Evolutionary conservation across 2,329 filamentous ascomycete species (phyloP), one percentile per base, ranked within the genome.

Genomic region (Colletotrichum sp.): DNA sequence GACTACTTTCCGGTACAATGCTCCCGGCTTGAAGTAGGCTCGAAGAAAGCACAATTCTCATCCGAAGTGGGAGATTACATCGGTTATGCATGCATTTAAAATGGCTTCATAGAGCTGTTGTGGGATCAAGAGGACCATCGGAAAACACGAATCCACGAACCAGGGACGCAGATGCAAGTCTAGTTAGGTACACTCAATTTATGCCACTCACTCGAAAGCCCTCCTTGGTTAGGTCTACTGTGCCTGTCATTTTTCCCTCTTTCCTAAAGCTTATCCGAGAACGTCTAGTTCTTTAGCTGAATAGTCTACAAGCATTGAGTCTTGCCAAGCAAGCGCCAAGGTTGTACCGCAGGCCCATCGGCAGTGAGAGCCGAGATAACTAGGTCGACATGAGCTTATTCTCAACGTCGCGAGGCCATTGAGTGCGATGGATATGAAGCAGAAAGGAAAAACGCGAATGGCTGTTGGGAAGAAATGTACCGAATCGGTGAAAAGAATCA

Each of bases 1-100:
- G 32, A 77, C 68, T 10, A 69, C 66, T 9, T 68, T 76, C 65
- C 67, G 72, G 8, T 77, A 77, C 43, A 72, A 72, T 16, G 43
- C 43, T 1, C 13, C 43, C 43, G 7, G 8, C n/a, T 21, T 52
- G 43, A 52, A 52, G n/a, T 52, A 52, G 10, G 43, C 43, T 21
- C 10, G 6, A 13, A 21, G 43, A 21, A 52, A 21, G 43, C n/a
- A 21, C n/a, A 0, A 13, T 5, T 0, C 3, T 52, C n/a, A 52
- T 52, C 4, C 43, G 10, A 8, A 24, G 43, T 52, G 10, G n/a
- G 43, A 21, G n/a, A 10, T 21, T 21, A 0, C 6, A 48, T 48
- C 3, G 10, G 18, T 21, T 5, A 21, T 48, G n/a, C 43, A 48
- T 48, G n/a, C 6, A 0, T 8, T 13, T 3, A 48, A 5, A 3